Percentiles rank a stretch among this genome's conserved stretches.
These are phyloP conservation scores for Talaromyces amestolkiae DNA, from an alignment of 2,329 filamentous ascomycete species.

Conservation along the genomic window DNA sequence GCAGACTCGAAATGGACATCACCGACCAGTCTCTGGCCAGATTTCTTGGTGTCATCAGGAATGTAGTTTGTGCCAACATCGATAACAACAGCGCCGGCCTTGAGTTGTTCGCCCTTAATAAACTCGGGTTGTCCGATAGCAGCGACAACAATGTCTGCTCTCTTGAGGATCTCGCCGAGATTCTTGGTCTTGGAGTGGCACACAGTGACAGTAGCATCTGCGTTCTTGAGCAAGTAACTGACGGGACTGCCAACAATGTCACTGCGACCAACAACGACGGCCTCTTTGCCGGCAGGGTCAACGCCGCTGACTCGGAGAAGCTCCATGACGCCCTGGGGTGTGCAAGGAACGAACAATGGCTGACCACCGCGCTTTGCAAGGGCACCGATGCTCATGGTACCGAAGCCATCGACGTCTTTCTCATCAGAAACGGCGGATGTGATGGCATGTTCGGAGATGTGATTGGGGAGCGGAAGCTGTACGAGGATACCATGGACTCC, in stretches of 20 bases:
- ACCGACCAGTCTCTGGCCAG: slow-evolving; percentile 84
- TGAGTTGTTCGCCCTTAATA: slow-evolving; percentile 93
- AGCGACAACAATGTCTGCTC: slow-evolving; percentile 84
- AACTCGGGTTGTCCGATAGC: slow-evolving; percentile 86
- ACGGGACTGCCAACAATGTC: slow-evolving; percentile 97
- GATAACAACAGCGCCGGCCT: slow-evolving; percentile 91
- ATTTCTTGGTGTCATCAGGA: slow-evolving; percentile 83
- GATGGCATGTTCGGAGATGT: slow-evolving; percentile 84
- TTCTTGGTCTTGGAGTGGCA: slow-evolving; percentile 86
- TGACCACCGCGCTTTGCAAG: slow-evolving; percentile 90
- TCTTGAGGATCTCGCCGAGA: slow-evolving; percentile 70
- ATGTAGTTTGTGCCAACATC: slow-evolving; percentile 98
- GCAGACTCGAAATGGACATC: slow-evolving; percentile 92
- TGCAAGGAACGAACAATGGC: slow-evolving; percentile 90
- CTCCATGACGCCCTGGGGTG: slow-evolving; percentile 95
- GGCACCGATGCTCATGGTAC: slow-evolving; percentile 90
- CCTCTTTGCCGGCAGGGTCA: slow-evolving; percentile 82
- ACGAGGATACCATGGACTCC: slow-evolving; percentile 88
- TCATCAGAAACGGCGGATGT: slow-evolving; percentile 88
- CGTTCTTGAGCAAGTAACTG: slow-evolving; percentile 91
- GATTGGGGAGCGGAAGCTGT: slow-evolving; percentile 83
- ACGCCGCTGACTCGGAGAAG: slow-evolving; percentile 81
- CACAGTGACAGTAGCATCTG: slow-evolving; percentile 92
- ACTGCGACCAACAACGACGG: slow-evolving; percentile 89
- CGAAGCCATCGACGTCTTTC: slow-evolving; percentile 98